These are phyloP conservation scores for Kazachstania sp. DNA, from an alignment of 1,139 yeast genomes.

Conservation along the genomic window DNA sequence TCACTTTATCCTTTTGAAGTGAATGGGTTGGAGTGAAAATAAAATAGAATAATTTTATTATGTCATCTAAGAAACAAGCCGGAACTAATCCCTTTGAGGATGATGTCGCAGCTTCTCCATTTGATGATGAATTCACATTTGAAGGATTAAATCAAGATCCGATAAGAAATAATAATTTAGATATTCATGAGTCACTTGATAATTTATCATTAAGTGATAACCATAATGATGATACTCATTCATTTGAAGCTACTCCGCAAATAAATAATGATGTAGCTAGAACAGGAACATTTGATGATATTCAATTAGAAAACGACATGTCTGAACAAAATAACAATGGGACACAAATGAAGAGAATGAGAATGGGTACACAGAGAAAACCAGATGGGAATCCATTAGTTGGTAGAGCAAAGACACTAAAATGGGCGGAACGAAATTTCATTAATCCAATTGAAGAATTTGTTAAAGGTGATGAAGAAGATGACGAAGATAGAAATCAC, in stretches of 20 bases:
- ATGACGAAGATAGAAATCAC: slow-evolving; percentile 25
- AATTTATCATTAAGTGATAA: slow-evolving; percentile 12
- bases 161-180: slow-evolving; percentile 2
- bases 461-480: slow-evolving; percentile 15
- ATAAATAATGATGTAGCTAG: slow-evolving; percentile 10
- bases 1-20: background rate
- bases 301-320: slow-evolving; percentile 23
- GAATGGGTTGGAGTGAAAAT: background rate
- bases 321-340: slow-evolving; percentile 8
- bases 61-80: background rate
- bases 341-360: slow-evolving; percentile 50
- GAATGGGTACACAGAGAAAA: slow-evolving; percentile 89
- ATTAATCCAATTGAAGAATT: slow-evolving; percentile 29
- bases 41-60: background rate
- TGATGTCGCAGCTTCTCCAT: slow-evolving; percentile 19
- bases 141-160: slow-evolving; percentile 10
- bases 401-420: slow-evolving; percentile 35
- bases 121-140: slow-evolving; percentile 25
- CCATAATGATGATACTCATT: slow-evolving; percentile 17
- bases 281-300: slow-evolving; percentile 19
- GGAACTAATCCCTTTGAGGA: slow-evolving; percentile 9
- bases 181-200: slow-evolving; percentile 7
- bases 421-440: slow-evolving; percentile 33
- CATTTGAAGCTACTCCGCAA: slow-evolving; percentile 26
- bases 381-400: slow-evolving; percentile 59